These are phyloP conservation scores for Cruciata laevipes DNA, from an alignment of 257 asterid genomes.

Conservation along the genomic window DNA sequence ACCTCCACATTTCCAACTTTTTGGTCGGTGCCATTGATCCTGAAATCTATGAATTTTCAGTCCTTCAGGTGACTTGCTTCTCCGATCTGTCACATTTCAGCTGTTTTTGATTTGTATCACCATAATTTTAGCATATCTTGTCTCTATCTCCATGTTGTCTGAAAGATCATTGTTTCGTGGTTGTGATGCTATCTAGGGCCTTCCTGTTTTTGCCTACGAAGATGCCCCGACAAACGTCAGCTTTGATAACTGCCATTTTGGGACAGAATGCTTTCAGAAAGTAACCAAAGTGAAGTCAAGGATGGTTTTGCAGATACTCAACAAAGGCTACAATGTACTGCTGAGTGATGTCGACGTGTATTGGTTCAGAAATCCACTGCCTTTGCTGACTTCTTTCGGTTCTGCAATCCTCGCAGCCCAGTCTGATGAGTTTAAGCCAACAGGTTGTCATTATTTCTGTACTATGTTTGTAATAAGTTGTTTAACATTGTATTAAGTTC, in stretches of 20 bases:
- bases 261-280: constrained; percentile 81
- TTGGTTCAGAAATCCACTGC: constrained; percentile 64
- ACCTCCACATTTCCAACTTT: constrained; percentile 52
- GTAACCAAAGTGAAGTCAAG: constrained; percentile 93
- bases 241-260: constrained; percentile 90
- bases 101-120: neutral
- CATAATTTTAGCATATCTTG: neutral
- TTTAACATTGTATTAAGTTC: constrained; percentile 1
- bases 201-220: constrained; percentile 64
- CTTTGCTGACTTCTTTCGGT: constrained; percentile 66
- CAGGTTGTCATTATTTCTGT: constrained; percentile 35
- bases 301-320: constrained; percentile 70
- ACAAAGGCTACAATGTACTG: constrained; percentile 58
- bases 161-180: constrained; percentile 8
- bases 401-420: constrained; percentile 73
- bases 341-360: constrained; percentile 47
- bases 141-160: constrained; percentile 1
- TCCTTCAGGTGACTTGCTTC: constrained; percentile 60
- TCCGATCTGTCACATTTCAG: neutral
- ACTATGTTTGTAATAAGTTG: neutral
- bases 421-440: constrained; percentile 69
- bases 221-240: constrained; percentile 62
- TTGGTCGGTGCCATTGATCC: constrained; percentile 78
- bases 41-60: constrained; percentile 60
- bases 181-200: constrained; percentile 47